Evolutionary conservation across 805 yeast genomes (phyloP), one percentile per base, ranked within the genome.

Genomic region (Grigorovia yakushimaensis): DNA sequence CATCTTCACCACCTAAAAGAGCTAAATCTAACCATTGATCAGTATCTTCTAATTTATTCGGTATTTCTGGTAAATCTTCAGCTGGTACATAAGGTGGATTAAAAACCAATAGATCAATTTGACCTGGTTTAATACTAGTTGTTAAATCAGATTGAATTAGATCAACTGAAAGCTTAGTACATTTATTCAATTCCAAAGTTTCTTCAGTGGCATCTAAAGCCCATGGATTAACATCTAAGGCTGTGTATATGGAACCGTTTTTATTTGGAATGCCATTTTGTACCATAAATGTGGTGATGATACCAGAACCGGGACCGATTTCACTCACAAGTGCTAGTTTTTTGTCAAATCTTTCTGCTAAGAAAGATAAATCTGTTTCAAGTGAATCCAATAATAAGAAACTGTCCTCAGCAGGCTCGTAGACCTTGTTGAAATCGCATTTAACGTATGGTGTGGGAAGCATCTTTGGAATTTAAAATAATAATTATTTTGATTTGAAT

Each of bases 81-180:
- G 91, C 86, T 0, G 98, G 98, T 1, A 93, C 98, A 60, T 93
- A 93, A 0, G 98, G 98, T 0, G 98, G 98, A 59, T 93, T 93
- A 66, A 93, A 93, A 1, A 93, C 71, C 20, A 93, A 67, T 1
- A 91, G 48, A 57, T 93, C 98, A 1, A 88, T 73, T 4, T 66
- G 44, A 2, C 71, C 54, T 0, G 59, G 58, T 11, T 74, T 61
- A 9, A 88, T 51, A 2, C 78, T 71, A 9, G 73, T 55, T 0
- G 84, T 74, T 27, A 88, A 65, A 56, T 77, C 76, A 60, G 80
- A 73, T 49, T 84, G 85, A 1, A 82, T 47, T 0, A 71, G 53
- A 37, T 79, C 85, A 17, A 78, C 15, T 20, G 19, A 53, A 43
- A 56, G 60, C 1, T 57, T 48, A 13, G 43, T 21, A 39, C 69